These are phyloP conservation scores for Collybia mongolica DNA, from an alignment of 768 basidiomycete genomes.

Conservation along the genomic window DNA sequence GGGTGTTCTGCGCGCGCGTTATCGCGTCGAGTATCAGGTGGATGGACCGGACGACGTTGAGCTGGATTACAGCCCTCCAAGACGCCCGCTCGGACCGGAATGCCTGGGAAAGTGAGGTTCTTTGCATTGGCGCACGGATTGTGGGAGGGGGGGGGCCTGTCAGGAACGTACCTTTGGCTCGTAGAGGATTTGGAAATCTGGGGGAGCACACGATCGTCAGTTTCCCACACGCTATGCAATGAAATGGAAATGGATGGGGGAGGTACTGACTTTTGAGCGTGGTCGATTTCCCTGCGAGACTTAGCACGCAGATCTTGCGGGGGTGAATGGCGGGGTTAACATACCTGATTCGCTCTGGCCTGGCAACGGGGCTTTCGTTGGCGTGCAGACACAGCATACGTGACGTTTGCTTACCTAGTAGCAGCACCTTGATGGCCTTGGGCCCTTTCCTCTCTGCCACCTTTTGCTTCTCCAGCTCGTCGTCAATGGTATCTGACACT, in stretches of 20 bases:
- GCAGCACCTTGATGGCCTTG: conserved; percentile 55
- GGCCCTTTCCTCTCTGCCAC: conserved; percentile 44
- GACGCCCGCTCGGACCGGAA: conserved; percentile 60
- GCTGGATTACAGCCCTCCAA: conserved; percentile 68
- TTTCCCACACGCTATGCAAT: neutral
- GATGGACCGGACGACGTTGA: conserved; percentile 70
- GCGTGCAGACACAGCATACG: neutral
- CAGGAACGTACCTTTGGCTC: conserved; percentile 46
- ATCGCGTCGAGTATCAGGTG: conserved; percentile 62
- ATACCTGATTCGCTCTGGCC: conserved; percentile 83
- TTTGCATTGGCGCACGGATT: neutral
- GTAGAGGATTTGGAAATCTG: conserved; percentile 67
- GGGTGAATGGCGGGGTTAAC: neutral
- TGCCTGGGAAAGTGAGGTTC: conserved; percentile 28
- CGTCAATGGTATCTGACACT: conserved; percentile 64
- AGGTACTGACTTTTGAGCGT: conserved; percentile 70
- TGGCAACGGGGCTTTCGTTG: conserved; percentile 16
- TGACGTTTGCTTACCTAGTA: conserved; percentile 47
- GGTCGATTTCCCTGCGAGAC: conserved; percentile 67
- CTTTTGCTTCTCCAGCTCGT: conserved; percentile 52
- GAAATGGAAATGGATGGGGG: neutral
- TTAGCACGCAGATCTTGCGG: neutral
- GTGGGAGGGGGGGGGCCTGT: neutral
- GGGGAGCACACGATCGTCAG: neutral
- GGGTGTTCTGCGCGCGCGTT: conserved; percentile 25